Conservation (phyloP, 2,329 filamentous ascomycete species). For the Cytospora piceae region DNA sequence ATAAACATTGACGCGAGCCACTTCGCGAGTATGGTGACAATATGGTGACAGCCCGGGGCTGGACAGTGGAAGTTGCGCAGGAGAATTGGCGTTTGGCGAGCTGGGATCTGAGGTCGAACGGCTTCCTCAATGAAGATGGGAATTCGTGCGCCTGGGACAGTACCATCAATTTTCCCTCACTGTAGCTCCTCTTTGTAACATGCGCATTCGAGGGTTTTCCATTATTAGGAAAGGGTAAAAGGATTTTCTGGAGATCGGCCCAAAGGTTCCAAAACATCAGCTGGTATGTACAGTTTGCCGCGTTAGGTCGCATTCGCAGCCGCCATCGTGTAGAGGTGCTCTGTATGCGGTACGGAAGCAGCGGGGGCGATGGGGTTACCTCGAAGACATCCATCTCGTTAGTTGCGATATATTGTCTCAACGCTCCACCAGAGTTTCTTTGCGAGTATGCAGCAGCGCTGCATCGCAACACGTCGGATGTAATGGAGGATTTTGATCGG, state of each 20-base stretch:
- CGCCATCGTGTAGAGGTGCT: neutral
- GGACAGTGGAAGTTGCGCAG: neutral
- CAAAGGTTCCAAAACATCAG: constrained; percentile 1
- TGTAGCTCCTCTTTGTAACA: constrained; percentile 13
- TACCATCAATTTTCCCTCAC: constrained; percentile 14
- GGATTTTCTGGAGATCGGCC: neutral
- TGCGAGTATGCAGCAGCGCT: neutral
- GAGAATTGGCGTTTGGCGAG: constrained; percentile 7
- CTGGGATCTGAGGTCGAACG: constrained; percentile 5
- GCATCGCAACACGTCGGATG: neutral
- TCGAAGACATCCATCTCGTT: neutral
- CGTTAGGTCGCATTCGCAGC: neutral
- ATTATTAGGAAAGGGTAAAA: neutral
- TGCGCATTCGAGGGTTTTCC: constrained; percentile 19
- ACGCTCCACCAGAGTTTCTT: neutral
- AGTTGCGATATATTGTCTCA: neutral
- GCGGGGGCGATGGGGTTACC: neutral
- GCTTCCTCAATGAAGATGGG: neutral
- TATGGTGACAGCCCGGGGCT: constrained; percentile 18
- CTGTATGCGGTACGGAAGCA: neutral
- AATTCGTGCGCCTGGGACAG: neutral
- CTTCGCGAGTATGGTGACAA: constrained; percentile 11
- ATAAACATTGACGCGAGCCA: constrained; percentile 16
- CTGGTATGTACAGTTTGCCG: neutral
- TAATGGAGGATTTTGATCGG: neutral